phyloP scores from a whole-genome alignment of 805 yeast genomes.

The Scheffersomyces amazonensis region DNA sequence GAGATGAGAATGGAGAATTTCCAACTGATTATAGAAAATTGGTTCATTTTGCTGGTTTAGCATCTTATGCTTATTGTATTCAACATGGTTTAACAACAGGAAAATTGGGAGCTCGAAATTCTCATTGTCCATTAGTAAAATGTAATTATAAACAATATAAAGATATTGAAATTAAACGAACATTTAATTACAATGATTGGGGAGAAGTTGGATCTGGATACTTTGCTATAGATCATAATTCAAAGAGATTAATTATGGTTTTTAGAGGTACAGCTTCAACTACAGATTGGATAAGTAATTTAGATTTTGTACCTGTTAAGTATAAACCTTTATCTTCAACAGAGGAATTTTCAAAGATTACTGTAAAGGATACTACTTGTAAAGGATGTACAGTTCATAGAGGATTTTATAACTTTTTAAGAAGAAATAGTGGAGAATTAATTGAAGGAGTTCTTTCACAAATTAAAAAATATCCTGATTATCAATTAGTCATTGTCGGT shows the following conservation, averaged over 20 bases:
- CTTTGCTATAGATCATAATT: conserved; percentile 46
- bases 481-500: conserved; percentile 56
- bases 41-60: conserved; percentile 29
- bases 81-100: conserved; percentile 26
- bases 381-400: conserved; percentile 56
- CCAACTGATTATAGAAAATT: conserved; percentile 18
- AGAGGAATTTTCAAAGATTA: conserved; percentile 3
- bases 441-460: conserved; percentile 32
- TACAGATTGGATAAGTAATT: conserved; percentile 63
- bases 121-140: conserved; percentile 20
- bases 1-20: background rate
- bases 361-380: conserved; percentile 30
- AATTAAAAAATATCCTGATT: conserved; percentile 40
- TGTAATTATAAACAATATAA: conserved; percentile 19
- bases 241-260: conserved; percentile 43
- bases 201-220: conserved; percentile 54
- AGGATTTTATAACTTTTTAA: conserved; percentile 55
- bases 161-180: conserved; percentile 33
- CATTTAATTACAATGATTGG: conserved; percentile 39
- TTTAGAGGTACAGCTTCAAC: conserved; percentile 65
- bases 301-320: conserved; percentile 43
- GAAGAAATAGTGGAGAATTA: conserved; percentile 37
- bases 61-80: conserved; percentile 37
- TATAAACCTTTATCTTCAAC: conserved; percentile 43
- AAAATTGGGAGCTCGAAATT: conserved; percentile 14